phyloP scores from a whole-genome alignment of 495 filamentous ascomycete species.

The Filosporella fistucella region DNA sequence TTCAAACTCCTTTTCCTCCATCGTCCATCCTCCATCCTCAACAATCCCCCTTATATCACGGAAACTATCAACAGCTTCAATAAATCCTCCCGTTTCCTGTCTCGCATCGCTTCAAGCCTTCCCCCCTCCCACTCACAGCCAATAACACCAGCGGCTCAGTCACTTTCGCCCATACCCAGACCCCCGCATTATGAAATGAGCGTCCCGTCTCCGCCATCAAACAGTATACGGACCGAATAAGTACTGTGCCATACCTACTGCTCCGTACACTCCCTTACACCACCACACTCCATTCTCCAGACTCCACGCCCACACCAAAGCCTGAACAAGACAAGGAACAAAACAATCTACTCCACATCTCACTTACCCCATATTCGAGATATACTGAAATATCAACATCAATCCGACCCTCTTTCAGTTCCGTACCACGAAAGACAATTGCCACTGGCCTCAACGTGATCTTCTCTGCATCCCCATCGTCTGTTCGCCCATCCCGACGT shows the following conservation, averaged over 20 bases:
- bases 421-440: background rate
- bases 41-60: background rate
- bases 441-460: background rate
- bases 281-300: no score
- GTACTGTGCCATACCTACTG: no score
- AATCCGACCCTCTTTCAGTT: background rate
- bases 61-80: no score
- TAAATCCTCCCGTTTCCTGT: background rate
- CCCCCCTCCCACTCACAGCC: background rate
- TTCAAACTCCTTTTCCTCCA: background rate
- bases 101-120: background rate
- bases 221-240: slow-evolving; percentile 20
- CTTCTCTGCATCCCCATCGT: no score
- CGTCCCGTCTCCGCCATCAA: slow-evolving; percentile 13
- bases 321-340: no score
- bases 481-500: no score
- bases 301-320: no score
- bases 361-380: slow-evolving; percentile 14
- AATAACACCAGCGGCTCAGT: background rate
- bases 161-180: background rate
- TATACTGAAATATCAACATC: slow-evolving; percentile 2
- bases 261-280: slow-evolving; percentile 16
- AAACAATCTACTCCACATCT: slow-evolving; percentile 10
- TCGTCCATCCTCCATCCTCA: background rate
- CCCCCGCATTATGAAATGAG: slow-evolving; percentile 13